These are phyloP conservation scores for Vigna angularis DNA, from an alignment of 306 rosid genomes.

Conservation along the genomic window DNA sequence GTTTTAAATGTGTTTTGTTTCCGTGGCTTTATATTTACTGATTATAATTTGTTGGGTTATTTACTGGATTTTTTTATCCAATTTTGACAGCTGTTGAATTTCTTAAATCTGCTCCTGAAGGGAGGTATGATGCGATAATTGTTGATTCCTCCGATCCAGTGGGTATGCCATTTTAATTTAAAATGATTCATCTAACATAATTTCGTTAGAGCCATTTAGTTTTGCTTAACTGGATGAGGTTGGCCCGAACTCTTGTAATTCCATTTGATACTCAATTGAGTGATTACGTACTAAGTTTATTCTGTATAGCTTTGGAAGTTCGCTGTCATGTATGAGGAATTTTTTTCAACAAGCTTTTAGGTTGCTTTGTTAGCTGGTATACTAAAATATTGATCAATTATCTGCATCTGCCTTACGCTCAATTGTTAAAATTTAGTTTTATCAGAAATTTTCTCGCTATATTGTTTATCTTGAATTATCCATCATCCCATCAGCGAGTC, in stretches of 20 bases:
- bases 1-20: constrained; percentile 27
- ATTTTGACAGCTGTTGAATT: constrained; percentile 78
- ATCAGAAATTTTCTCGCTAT: neutral
- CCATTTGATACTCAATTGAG: neutral
- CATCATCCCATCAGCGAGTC: neutral
- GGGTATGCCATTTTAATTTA: constrained; percentile 60
- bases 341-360: neutral
- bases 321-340: constrained; percentile 8
- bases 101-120: constrained; percentile 67
- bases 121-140: constrained; percentile 88
- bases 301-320: neutral
- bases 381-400: neutral
- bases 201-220: neutral
- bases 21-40: constrained; percentile 26
- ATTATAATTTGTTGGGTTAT: constrained; percentile 4
- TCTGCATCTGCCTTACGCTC: neutral
- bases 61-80: constrained; percentile 13
- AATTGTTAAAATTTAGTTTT: neutral
- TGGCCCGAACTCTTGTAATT: constrained; percentile 15
- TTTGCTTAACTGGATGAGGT: constrained; percentile 23
- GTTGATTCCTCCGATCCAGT: constrained; percentile 99
- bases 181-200: neutral
- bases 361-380: constrained; percentile 31
- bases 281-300: neutral
- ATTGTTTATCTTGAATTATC: constrained; percentile 15